These are phyloP conservation scores for Ceratobasidium sp. DNA, from an alignment of 1,284 basidiomycete genomes.

Conservation along the genomic window DNA sequence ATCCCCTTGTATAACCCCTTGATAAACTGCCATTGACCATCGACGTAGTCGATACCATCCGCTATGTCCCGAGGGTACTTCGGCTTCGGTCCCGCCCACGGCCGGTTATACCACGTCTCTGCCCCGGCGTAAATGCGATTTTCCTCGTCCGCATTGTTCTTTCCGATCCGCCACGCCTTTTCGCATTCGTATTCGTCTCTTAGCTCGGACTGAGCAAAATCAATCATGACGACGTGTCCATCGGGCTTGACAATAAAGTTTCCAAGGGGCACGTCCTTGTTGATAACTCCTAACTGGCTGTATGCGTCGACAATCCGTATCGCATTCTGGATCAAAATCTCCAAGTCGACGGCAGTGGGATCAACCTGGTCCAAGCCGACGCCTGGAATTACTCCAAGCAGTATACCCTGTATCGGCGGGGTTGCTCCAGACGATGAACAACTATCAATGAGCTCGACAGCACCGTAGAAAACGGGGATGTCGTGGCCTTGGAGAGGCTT, in stretches of 20 bases:
- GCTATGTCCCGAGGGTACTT: too few relatives aligned
- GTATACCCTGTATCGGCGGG: background rate
- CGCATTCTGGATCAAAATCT: background rate
- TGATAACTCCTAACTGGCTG: background rate
- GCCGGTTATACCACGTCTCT: background rate
- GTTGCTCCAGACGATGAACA: background rate
- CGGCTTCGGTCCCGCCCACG: too few relatives aligned
- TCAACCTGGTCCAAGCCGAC: background rate
- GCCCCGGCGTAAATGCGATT: background rate
- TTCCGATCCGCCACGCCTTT: background rate
- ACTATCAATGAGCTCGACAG: background rate
- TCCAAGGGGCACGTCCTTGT: background rate
- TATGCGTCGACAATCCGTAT: background rate
- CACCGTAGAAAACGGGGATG: slow-evolving; percentile 13
- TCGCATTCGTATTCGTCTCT: slow-evolving; percentile 5
- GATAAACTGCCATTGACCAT: too few relatives aligned
- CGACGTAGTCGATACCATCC: too few relatives aligned
- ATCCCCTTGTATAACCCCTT: too few relatives aligned
- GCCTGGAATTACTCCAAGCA: slow-evolving; percentile 16
- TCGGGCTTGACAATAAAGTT: too few relatives aligned
- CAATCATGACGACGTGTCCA: slow-evolving; percentile 9
- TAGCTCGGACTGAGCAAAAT: slow-evolving; percentile 16
- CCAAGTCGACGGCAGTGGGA: background rate
- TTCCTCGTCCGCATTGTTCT: background rate
- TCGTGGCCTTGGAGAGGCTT: background rate